Base-by-base conservation (phyloP, 2,329 filamentous ascomycete genomes). In the Fusarium odoratissimum region DNA sequence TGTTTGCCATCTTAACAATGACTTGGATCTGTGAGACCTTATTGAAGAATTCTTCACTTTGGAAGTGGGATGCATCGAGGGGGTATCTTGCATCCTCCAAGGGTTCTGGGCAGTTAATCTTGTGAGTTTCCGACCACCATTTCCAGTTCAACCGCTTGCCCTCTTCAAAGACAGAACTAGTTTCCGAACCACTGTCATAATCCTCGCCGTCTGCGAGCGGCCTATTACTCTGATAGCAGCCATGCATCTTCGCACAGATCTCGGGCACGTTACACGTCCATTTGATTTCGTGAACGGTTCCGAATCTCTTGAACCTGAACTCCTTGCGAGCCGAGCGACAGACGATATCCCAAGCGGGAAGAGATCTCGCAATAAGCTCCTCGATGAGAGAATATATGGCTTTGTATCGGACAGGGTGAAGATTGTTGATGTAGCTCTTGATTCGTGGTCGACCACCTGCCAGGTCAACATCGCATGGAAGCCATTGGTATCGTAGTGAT, bases 1-100 rank as follows among this genome's bases (percentile, higher is more conserved):
- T 88, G 51, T 87, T 89, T 16, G 88, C 85, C 11, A 93, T 80
- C 77, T 92, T 92, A 54, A 91, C 85, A 60, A 92, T 89, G 46
- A 92, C 82, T 68, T 93, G 91, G 0, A 92, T 80, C 7, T 79
- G 79, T 5, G 75, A 59, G 6, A 69, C 61, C 19, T 69, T 72
- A 4, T 77, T 44, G 46, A 80, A 80, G 69, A 82, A 84, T 4
- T 28, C 40, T 14, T 48, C 55, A 8, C 28, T 31, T 40, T 77
- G 75, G 54, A 81, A 70, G 16, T 79, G n/a, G 3, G 28, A 57
- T 10, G 51, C 69, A 14, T 64, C 42, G 16, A 74, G 10, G 16
- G 62, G 57, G 31, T 19, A 79, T 45, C 9, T 48, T 28, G 38
- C 42, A 17, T 69, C 41, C 2, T 62, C 48, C 8, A 37, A 3